A percentile compares a stretch with the other conserved stretches of the same genome.
These are phyloP conservation scores for Przewalskia tangutica DNA, from an alignment of 257 asterid genomes.

Conservation along the genomic window DNA sequence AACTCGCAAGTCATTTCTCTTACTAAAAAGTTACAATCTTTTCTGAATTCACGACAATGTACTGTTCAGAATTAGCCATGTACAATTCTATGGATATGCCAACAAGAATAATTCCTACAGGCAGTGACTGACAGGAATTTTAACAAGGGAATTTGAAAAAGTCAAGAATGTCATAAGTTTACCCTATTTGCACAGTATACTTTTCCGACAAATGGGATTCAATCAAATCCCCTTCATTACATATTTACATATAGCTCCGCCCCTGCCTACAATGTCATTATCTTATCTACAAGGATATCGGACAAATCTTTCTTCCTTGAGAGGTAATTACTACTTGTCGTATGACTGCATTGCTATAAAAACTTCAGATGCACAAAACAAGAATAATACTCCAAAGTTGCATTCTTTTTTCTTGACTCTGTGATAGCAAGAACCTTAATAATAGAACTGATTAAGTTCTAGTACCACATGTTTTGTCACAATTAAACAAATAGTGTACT, in stretches of 20 bases:
- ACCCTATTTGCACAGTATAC: not conserved
- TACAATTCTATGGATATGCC: not conserved
- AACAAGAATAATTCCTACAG: not conserved
- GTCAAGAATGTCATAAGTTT: not conserved
- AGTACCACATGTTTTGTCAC: not conserved
- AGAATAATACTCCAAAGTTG: not conserved
- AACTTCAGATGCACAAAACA: not conserved
- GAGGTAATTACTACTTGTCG: not conserved
- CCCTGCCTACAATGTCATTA: not conserved
- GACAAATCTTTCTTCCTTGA: not conserved
- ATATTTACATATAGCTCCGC: not conserved
- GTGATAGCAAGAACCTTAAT: not conserved
- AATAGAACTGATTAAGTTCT: not conserved
- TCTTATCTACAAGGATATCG: not conserved
- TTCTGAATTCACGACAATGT: not conserved
- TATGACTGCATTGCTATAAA: not conserved
- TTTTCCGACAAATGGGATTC: not conserved
- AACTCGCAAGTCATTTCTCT: not conserved
- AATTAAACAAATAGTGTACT: not conserved
- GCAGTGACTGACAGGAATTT: no score
- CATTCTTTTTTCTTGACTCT: not conserved
- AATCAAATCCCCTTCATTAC: not conserved
- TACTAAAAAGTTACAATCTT: not conserved
- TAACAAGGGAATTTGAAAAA: not conserved
- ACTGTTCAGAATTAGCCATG: not conserved